phyloP scores from a whole-genome alignment of 2,329 filamentous ascomycete species.

The Ceratocystiopsis sp. region DNA sequence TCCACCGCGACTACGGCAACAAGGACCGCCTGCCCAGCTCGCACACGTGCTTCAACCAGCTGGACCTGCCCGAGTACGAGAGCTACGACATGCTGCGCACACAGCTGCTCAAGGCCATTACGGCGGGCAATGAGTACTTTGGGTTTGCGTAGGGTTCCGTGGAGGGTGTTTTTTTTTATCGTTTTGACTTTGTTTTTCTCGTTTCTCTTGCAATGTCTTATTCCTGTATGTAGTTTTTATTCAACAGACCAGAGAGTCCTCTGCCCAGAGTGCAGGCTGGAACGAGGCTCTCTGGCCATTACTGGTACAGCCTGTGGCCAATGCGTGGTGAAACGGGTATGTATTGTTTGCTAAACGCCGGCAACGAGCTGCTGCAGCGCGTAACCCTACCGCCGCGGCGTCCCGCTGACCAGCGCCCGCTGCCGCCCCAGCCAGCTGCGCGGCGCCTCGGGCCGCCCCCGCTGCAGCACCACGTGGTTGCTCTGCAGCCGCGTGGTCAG shows the following conservation, averaged over 20 bases:
- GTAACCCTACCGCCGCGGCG: conserved; percentile 8
- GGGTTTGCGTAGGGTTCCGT: conserved; percentile 58
- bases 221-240: not conserved
- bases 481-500: conserved; percentile 62
- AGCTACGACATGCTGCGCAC: conserved; percentile 80
- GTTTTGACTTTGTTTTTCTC: not conserved
- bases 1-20: conserved; percentile 92
- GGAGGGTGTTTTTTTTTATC: not conserved
- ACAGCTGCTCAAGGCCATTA: conserved; percentile 88
- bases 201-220: not conserved
- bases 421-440: conserved; percentile 78
- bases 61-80: conserved; percentile 96
- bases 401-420: conserved; percentile 50
- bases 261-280: conserved; percentile 5
- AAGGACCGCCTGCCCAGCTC: conserved; percentile 91
- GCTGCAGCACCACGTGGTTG: conserved; percentile 63
- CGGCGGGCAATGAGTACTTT: conserved; percentile 93
- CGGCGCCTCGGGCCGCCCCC: conserved; percentile 50
- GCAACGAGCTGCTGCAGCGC: too few relatives aligned
- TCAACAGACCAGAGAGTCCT: not conserved
- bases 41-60: conserved; percentile 98
- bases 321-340: not conserved
- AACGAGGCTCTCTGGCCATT: too few relatives aligned
- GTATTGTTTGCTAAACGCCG: not conserved
- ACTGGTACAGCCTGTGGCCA: too few relatives aligned